Conservation (phyloP, 345 rosid species). For the Erucastrum elatum region DNA sequence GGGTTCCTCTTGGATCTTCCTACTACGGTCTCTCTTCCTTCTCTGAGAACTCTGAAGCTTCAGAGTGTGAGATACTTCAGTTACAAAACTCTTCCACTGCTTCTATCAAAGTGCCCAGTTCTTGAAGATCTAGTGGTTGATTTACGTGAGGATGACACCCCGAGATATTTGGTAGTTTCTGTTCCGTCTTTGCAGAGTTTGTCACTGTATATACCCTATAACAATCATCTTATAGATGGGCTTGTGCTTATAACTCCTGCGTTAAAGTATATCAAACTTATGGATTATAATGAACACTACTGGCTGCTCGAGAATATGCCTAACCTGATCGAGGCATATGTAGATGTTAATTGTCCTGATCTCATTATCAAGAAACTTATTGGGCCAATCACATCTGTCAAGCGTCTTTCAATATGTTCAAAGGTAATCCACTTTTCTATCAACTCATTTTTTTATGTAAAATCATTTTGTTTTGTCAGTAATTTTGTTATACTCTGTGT, state of each 20-base stretch:
- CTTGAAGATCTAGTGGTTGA: not conserved
- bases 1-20: not conserved
- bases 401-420: not conserved
- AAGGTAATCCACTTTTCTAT: not conserved
- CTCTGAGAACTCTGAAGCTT: not conserved
- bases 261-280: not conserved
- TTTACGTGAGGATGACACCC: not conserved
- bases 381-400: not conserved
- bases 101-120: not conserved
- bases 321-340: not conserved
- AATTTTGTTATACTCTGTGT: not conserved
- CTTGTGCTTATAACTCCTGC: not conserved
- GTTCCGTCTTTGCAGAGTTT: not conserved
- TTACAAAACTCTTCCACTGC: not conserved
- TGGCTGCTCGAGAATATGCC: not conserved
- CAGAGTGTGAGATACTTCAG: not conserved
- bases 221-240: not conserved
- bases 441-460: not conserved
- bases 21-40: not conserved
- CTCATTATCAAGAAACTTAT: no score
- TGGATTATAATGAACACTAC: not conserved
- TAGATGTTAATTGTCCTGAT: not conserved
- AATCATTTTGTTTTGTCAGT: not conserved
- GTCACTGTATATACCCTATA: not conserved
- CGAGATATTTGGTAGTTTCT: not conserved